These are phyloP conservation scores for Yarrowia keelungensis DNA, from an alignment of 805 yeast species.

Conservation along the genomic window DNA sequence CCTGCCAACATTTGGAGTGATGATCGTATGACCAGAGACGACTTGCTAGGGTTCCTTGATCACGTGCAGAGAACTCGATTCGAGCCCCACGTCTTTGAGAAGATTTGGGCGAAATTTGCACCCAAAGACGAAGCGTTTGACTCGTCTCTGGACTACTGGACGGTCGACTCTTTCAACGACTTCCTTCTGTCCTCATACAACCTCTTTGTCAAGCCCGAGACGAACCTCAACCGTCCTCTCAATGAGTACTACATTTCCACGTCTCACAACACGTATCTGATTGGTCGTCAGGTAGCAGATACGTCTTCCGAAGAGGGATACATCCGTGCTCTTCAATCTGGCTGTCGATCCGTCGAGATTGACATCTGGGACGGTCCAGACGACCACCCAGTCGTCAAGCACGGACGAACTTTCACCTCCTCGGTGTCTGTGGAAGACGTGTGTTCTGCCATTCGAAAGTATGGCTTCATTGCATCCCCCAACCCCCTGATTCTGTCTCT, in stretches of 20 bases:
- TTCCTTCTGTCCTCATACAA: constrained; percentile 49
- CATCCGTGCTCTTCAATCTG: constrained; percentile 82
- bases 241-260: constrained; percentile 90
- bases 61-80: constrained; percentile 58
- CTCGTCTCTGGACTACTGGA: constrained; percentile 31
- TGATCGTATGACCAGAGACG: constrained; percentile 42
- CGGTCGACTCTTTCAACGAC: constrained; percentile 52
- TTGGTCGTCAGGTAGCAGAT: constrained; percentile 88
- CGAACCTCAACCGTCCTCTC: constrained; percentile 67
- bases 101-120: constrained; percentile 54
- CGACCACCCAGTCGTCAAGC: constrained; percentile 84
- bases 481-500: constrained; percentile 85
- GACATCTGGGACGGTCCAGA: constrained; percentile 89
- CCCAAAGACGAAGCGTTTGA: constrained; percentile 38
- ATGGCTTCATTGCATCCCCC: constrained; percentile 87
- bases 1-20: constrained; percentile 16
- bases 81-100: constrained; percentile 47
- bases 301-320: constrained; percentile 90
- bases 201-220: constrained; percentile 40
- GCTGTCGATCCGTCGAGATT: constrained; percentile 93
- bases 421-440: constrained; percentile 75
- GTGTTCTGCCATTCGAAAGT: constrained; percentile 73
- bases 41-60: constrained; percentile 56
- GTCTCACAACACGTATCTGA: constrained; percentile 90
- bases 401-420: constrained; percentile 83